Evolutionary conservation across 2,329 filamentous ascomycete species (phyloP).

Genomic region (Zymoseptoria ardabiliae): DNA sequence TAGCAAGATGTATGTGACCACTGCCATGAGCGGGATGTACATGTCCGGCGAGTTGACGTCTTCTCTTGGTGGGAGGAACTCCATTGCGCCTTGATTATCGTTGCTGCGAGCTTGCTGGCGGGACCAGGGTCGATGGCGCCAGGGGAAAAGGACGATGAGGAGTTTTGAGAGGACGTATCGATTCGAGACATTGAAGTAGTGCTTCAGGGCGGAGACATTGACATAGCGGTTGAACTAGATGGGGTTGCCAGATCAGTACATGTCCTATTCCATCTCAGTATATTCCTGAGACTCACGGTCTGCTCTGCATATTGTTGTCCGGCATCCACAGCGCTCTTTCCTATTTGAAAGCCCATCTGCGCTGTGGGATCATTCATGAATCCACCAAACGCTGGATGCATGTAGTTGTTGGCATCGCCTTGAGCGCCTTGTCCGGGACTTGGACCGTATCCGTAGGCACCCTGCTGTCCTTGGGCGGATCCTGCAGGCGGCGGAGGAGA

Average conservation of each 20-base stretch:
- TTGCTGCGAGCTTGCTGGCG: slow-evolving; percentile 68
- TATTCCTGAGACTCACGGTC: slow-evolving; percentile 56
- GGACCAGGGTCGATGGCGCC: slow-evolving; percentile 96
- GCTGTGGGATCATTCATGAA: slow-evolving; percentile 95
- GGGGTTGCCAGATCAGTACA: not conserved
- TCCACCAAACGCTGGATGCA: slow-evolving; percentile 64
- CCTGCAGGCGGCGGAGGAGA: slow-evolving; percentile 73
- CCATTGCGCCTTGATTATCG: slow-evolving; percentile 40
- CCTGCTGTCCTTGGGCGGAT: slow-evolving; percentile 58
- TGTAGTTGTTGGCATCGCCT: slow-evolving; percentile 27
- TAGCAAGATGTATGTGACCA: slow-evolving; percentile 94
- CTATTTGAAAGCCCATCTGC: slow-evolving; percentile 90
- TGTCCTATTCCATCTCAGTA: not conserved
- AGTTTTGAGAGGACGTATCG: slow-evolving; percentile 92
- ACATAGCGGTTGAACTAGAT: slow-evolving; percentile 69
- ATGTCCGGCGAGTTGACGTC: slow-evolving; percentile 92
- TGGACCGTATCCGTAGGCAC: slow-evolving; percentile 55
- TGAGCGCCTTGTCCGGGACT: slow-evolving; percentile 46
- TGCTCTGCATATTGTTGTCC: slow-evolving; percentile 93
- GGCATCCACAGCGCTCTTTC: slow-evolving; percentile 82
- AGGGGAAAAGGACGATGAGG: slow-evolving; percentile 88
- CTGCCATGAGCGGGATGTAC: slow-evolving; percentile 98
- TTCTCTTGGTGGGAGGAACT: slow-evolving; percentile 85
- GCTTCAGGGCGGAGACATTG: slow-evolving; percentile 87
- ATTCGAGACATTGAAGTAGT: slow-evolving; percentile 99